These are phyloP conservation scores for Candida chilensis DNA, from an alignment of 805 yeast species.

Conservation along the genomic window DNA sequence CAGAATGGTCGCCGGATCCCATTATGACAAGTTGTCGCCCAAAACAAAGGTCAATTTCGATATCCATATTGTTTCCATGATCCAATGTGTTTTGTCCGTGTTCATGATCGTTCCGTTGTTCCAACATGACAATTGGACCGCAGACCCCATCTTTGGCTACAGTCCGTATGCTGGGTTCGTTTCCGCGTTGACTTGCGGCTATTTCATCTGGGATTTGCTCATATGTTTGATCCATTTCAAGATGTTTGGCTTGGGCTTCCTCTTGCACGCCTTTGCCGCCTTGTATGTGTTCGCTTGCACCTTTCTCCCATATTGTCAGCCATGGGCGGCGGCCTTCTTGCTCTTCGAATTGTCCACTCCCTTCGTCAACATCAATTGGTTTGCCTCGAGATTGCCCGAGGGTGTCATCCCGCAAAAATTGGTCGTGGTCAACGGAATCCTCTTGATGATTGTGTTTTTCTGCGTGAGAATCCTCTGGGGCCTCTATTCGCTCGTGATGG, in stretches of 20 bases:
- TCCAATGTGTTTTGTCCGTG: slow-evolving; percentile 68
- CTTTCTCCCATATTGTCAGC: slow-evolving; percentile 66
- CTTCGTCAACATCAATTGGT: slow-evolving; percentile 93
- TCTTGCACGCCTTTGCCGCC: slow-evolving; percentile 80
- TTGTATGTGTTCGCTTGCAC: slow-evolving; percentile 60
- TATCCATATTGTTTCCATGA: slow-evolving; percentile 82
- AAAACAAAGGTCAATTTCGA: slow-evolving; percentile 65
- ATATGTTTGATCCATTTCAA: slow-evolving; percentile 58
- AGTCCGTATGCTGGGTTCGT: slow-evolving; percentile 73
- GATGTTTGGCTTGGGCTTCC: slow-evolving; percentile 74
- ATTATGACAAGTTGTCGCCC: slow-evolving; percentile 38
- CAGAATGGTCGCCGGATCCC: slow-evolving; percentile 35
- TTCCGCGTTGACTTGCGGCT: slow-evolving; percentile 67
- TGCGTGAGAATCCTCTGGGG: slow-evolving; percentile 83
- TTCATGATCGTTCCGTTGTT: slow-evolving; percentile 55
- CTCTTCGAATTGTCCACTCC: slow-evolving; percentile 88
- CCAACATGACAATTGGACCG: slow-evolving; percentile 36
- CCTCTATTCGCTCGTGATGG: slow-evolving; percentile 51
- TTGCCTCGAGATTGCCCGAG: slow-evolving; percentile 65
- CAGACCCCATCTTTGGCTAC: slow-evolving; percentile 55
- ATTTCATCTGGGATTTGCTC: slow-evolving; percentile 82
- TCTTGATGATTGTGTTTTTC: slow-evolving; percentile 65
- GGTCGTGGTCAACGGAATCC: slow-evolving; percentile 61
- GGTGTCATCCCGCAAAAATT: slow-evolving; percentile 48
- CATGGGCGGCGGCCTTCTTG: slow-evolving; percentile 77